Conservation (phyloP, 2,329 filamentous ascomycete genomes). For the Plectosphaerella sp. region DNA sequence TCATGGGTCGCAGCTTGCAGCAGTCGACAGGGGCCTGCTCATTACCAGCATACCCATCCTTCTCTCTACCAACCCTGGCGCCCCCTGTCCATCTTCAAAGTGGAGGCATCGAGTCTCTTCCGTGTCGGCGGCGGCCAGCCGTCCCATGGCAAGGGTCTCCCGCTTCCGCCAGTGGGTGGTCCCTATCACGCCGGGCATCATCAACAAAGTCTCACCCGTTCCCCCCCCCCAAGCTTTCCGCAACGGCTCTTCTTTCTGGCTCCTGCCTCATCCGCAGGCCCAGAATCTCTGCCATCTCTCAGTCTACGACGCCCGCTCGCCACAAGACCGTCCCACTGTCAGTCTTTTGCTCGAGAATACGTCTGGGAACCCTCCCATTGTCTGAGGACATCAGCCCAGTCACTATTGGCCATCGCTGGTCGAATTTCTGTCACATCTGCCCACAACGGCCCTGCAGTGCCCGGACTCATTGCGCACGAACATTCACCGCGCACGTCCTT, state of each 20-base stretch:
- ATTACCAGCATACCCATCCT: conserved; percentile 1
- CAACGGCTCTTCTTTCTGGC: background rate
- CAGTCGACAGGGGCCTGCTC: background rate
- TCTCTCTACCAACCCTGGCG: background rate
- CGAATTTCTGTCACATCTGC: background rate
- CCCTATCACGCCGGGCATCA: background rate
- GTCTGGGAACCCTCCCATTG: too few species aligned
- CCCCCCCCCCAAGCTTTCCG: background rate
- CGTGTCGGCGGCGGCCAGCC: background rate
- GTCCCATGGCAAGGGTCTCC: background rate
- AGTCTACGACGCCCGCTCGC: too few species aligned
- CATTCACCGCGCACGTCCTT: conserved; percentile 1
- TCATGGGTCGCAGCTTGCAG: background rate
- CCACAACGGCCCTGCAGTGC: conserved; percentile 1
- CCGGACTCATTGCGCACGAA: conserved; percentile 2
- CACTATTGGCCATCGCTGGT: background rate
- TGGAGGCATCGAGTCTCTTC: background rate
- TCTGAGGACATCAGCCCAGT: too few species aligned
- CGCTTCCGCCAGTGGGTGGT: background rate
- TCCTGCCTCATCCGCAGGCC: background rate
- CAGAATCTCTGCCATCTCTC: too few species aligned
- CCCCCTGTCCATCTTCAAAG: background rate
- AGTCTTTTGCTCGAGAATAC: too few species aligned
- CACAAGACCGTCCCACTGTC: too few species aligned
- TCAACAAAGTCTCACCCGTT: background rate